Conservation (phyloP, 2,329 filamentous ascomycete genomes). For the Alternaria atra region DNA sequence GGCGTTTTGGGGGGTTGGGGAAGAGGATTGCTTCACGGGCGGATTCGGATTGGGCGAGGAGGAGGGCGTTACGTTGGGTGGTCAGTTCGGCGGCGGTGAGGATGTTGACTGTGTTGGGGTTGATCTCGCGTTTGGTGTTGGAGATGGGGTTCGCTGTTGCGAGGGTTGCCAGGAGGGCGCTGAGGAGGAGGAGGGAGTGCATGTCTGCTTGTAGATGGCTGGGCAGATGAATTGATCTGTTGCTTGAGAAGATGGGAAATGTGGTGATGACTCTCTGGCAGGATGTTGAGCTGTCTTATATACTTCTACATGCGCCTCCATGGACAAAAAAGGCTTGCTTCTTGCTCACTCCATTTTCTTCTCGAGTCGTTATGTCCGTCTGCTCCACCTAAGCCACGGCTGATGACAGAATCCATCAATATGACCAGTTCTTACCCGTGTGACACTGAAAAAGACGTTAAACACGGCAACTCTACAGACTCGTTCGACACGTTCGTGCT, state of each 20-base stretch:
- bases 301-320: background rate
- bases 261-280: background rate
- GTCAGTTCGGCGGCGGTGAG: constrained; percentile 25
- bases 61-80: constrained; percentile 22
- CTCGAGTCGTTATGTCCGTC: background rate
- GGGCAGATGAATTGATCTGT: background rate
- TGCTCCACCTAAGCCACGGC: background rate
- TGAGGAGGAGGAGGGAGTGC: constrained; percentile 14
- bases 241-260: background rate
- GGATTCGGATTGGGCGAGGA: constrained; percentile 26
- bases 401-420: background rate
- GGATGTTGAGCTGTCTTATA: background rate
- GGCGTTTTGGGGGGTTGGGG: constrained; percentile 28
- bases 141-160: constrained; percentile 19
- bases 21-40: constrained; percentile 30
- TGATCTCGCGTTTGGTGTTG: constrained; percentile 18
- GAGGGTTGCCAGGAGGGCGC: constrained; percentile 16
- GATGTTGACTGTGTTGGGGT: constrained; percentile 27
- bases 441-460: background rate
- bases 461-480: background rate
- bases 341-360: background rate
- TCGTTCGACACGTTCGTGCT: background rate
- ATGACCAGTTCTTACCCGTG: background rate
- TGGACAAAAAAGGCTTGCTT: background rate
- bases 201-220: constrained; percentile 5